phyloP scores from a whole-genome alignment of 1,284 basidiomycete species.

The Volvariella volvacea region DNA sequence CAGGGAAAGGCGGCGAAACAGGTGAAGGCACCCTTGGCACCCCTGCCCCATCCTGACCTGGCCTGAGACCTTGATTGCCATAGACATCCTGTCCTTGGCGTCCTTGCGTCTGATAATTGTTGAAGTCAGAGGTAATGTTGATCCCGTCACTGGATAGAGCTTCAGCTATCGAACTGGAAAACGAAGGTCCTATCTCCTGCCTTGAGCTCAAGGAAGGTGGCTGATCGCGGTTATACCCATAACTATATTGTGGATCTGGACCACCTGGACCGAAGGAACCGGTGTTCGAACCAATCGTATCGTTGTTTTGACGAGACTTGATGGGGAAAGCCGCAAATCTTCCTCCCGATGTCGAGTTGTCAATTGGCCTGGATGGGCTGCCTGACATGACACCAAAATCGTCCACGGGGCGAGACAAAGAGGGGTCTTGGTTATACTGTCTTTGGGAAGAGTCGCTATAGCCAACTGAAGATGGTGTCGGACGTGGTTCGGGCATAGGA shows the following conservation, averaged over 20 bases:
- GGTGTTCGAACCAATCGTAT: too few species aligned
- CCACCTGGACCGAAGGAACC: too few species aligned
- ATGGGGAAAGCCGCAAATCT: constrained; percentile 57
- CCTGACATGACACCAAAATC: constrained; percentile 29
- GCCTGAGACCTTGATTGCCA: too few species aligned
- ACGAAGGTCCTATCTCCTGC: constrained; percentile 30
- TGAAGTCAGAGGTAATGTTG: not conserved
- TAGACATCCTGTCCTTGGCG: too few species aligned
- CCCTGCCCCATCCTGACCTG: not conserved
- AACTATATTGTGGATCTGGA: not conserved
- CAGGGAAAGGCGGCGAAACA: not conserved
- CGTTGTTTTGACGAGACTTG: constrained; percentile 16
- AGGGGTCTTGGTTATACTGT: too few species aligned
- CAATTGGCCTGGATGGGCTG: constrained; percentile 13
- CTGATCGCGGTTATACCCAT: constrained; percentile 20
- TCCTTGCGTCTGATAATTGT: too few species aligned
- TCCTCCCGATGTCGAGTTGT: constrained; percentile 22
- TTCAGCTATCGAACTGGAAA: constrained; percentile 46
- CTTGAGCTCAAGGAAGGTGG: constrained; percentile 23
- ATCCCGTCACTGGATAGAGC: constrained; percentile 28
- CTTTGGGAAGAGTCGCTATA: too few species aligned
- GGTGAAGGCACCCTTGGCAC: not conserved
- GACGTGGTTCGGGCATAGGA: too few species aligned
- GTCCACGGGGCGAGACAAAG: constrained; percentile 29
- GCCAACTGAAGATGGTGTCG: too few species aligned